phyloP scores from a whole-genome alignment of 495 filamentous ascomycete species.

The Aspergillus heteromorphus region DNA sequence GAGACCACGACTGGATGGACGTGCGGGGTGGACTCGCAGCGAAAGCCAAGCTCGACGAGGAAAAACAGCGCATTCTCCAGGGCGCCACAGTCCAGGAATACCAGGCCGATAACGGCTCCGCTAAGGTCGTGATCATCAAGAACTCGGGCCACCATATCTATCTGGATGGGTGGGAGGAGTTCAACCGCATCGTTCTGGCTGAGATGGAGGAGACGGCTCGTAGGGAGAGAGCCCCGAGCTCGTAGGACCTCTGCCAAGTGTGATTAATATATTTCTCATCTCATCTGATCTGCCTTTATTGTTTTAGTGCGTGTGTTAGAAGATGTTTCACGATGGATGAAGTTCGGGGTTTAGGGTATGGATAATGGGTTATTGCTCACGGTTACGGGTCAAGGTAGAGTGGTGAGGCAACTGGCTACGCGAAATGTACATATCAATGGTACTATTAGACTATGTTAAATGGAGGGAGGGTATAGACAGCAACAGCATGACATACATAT shows the following conservation, averaged over 20 bases:
- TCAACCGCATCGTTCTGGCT: conserved; percentile 64
- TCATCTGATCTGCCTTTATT: no score
- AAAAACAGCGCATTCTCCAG: conserved; percentile 51
- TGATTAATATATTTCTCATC: not conserved
- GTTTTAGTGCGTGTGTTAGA: no score
- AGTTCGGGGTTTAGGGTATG: no score
- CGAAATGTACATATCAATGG: not conserved
- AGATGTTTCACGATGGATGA: not conserved
- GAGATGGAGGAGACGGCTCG: conserved; percentile 64
- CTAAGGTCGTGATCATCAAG: conserved; percentile 78
- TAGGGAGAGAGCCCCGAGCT: conserved; percentile 28
- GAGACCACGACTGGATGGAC: conserved; percentile 99
- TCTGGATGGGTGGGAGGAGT: conserved; percentile 83
- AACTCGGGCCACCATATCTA: conserved; percentile 92
- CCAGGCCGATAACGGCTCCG: conserved; percentile 65
- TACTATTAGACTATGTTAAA: not conserved
- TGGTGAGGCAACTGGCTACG: no score
- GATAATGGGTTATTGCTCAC: no score
- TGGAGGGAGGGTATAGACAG: not conserved
- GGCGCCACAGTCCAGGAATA: conserved; percentile 63
- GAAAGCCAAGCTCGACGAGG: conserved; percentile 70
- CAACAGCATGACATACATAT: no score
- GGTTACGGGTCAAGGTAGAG: not conserved
- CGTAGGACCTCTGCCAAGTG: conserved; percentile 2
- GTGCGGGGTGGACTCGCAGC: conserved; percentile 77